A percentile compares a stretch with the other conserved stretches of the same genome.
Evolutionary conservation across 2,329 filamentous ascomycete genomes (phyloP).

Genomic region (Samsoniella hepiali): DNA sequence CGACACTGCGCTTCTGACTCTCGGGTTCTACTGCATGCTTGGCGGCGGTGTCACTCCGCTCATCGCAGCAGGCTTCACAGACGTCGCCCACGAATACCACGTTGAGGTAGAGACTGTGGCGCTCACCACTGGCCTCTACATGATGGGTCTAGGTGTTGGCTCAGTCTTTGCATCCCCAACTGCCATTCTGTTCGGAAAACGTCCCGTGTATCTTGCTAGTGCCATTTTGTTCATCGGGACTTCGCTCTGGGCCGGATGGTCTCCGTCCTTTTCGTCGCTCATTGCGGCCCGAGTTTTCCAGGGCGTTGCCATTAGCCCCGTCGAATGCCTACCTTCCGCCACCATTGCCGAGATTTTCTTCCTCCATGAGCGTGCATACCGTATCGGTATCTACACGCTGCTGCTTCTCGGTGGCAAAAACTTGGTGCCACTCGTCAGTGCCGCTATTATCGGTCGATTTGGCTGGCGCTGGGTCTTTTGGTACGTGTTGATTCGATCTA

Average conservation of each 20-base stretch:
- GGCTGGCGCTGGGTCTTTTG: constrained; percentile 92
- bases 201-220: constrained; percentile 80
- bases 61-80: constrained; percentile 82
- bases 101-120: constrained; percentile 72
- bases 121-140: constrained; percentile 86
- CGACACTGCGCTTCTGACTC: constrained; percentile 72
- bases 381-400: constrained; percentile 89
- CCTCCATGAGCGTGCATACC: constrained; percentile 87
- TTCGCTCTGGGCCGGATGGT: constrained; percentile 81
- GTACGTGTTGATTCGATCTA: constrained; percentile 40
- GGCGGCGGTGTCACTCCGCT: constrained; percentile 91
- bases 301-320: constrained; percentile 81
- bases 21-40: constrained; percentile 90
- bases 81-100: constrained; percentile 65
- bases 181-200: constrained; percentile 85
- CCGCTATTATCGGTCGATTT: constrained; percentile 72
- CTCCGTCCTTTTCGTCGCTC: constrained; percentile 75
- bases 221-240: constrained; percentile 74
- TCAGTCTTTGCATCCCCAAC: constrained; percentile 84
- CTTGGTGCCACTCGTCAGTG: constrained; percentile 80
- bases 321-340: constrained; percentile 88
- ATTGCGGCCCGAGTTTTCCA: constrained; percentile 81
- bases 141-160: constrained; percentile 87
- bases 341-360: constrained; percentile 97
- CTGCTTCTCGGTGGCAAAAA: constrained; percentile 90